Percentiles rank a stretch among this genome's conserved stretches.
These are phyloP conservation scores for Brassica hybrid DNA, from an alignment of 441 rosid genomes.

Conservation along the genomic window DNA sequence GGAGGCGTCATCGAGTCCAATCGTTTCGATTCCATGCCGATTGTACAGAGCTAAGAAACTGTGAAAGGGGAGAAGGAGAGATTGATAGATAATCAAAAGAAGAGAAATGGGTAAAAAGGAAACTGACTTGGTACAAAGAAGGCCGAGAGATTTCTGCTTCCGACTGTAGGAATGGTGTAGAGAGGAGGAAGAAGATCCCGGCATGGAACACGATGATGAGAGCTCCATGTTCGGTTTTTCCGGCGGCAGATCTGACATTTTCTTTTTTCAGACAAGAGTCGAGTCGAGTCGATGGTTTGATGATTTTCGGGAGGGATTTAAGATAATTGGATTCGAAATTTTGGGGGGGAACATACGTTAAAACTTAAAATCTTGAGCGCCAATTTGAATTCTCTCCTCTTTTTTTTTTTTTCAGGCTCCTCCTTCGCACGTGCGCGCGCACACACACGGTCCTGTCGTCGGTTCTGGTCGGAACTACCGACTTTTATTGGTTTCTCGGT, in stretches of 20 bases:
- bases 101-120: neutral
- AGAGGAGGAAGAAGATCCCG: slow-evolving; percentile 50
- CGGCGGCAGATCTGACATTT: slow-evolving; percentile 44
- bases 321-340: slow-evolving; percentile 25
- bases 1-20: slow-evolving; percentile 92
- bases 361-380: slow-evolving; percentile 40
- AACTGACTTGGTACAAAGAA: slow-evolving; percentile 76
- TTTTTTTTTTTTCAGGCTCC: slow-evolving; percentile 28
- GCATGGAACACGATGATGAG: slow-evolving; percentile 39
- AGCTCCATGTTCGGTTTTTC: slow-evolving; percentile 17
- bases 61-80: neutral
- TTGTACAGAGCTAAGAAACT: slow-evolving; percentile 83
- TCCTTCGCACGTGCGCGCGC: neutral
- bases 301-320: slow-evolving; percentile 11
- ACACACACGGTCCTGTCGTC: slow-evolving; percentile 28
- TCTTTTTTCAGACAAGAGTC: neutral
- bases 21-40: slow-evolving; percentile 60
- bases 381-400: slow-evolving; percentile 33
- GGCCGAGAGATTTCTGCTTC: slow-evolving; percentile 88
- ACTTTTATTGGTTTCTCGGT: slow-evolving; percentile 18
- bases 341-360: slow-evolving; percentile 27
- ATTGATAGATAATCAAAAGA: neutral
- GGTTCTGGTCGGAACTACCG: slow-evolving; percentile 17
- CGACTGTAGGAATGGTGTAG: slow-evolving; percentile 68
- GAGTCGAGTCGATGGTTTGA: slow-evolving; percentile 10